Evolutionary conservation across 495 filamentous ascomycete genomes (phyloP), one percentile per base, ranked within the genome.

Genomic region (Xylaria telfairii): DNA sequence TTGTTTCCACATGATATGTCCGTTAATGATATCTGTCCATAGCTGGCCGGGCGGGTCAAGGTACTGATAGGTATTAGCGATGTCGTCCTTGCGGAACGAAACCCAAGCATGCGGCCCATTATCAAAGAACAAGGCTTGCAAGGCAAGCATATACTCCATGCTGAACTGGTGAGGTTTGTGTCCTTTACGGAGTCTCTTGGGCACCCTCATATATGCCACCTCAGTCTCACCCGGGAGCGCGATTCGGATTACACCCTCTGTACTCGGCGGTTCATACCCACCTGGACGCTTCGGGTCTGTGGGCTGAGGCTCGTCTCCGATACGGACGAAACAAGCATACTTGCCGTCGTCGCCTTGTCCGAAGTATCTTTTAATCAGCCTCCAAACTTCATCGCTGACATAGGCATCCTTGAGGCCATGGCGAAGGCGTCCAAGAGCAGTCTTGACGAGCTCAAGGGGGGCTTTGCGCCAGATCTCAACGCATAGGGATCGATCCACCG

Each of bases 121-220:
- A 2, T 54, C 67, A 13, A 44, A 51, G 3, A 75, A 47, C 17
- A 67, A 7, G 47, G 51, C 42, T 24, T 62, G 47, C 67, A 78
- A 73, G 4, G 71, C 71, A 15, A 46, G 62, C 28, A 21, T 28
- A 44, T 78, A 78, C 30, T 78, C 72, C 13, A 15, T 10, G 30
- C 32, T 41, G 44, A 73, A 70, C 30, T 76, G 74, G 24, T 75
- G 76, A 26, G 69, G 30, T 47, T 69, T 72, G 46, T 74, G 67
- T 1, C 46, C 46, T 30, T 15, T 0, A 0, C 30, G 0, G 9
- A 76, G 60, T 3, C 21, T 51, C 1, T 3, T 3, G 10, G 74
- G 74, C 1, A 70, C 44, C 13, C 68, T 76, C 76, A 78, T 76
- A 28, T 76, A 78, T 54, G 70, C 68, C 65, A 76, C 68, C 4